phyloP scores from a whole-genome alignment of 345 rosid genomes.

The Dimocarpus longan region DNA sequence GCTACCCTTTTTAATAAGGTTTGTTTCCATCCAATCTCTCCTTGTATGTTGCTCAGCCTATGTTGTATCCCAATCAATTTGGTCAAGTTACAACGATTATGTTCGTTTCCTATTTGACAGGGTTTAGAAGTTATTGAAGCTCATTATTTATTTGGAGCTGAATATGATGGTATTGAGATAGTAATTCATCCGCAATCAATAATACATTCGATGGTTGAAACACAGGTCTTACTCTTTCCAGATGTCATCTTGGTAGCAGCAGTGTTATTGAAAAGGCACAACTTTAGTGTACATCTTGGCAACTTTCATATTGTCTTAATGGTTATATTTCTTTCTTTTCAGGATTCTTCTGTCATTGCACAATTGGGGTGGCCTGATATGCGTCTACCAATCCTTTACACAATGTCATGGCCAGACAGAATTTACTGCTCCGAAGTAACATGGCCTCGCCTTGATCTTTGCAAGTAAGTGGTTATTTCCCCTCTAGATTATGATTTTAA shows the following conservation, averaged over 20 bases:
- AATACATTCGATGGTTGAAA: conserved; percentile 93
- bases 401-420: conserved; percentile 98
- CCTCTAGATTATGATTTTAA: conserved; percentile 12
- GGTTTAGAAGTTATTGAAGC: conserved; percentile 99
- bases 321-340: conserved; percentile 22
- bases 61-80: conserved; percentile 9
- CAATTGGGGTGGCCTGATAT: conserved; percentile 98
- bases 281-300: not conserved
- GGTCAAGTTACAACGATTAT: not conserved
- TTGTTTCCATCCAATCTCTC: conserved; percentile 10
- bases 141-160: conserved; percentile 92
- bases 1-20: conserved; percentile 99
- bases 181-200: conserved; percentile 93
- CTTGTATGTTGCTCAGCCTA: not conserved
- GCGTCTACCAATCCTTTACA: conserved; percentile 92
- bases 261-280: conserved; percentile 1
- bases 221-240: conserved; percentile 57
- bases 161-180: conserved; percentile 84
- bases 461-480: conserved; percentile 59
- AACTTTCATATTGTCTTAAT: conserved; percentile 1
- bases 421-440: conserved; percentile 90
- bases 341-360: conserved; percentile 96
- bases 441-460: conserved; percentile 97
- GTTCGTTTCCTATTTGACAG: conserved; percentile 38
- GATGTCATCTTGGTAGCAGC: conserved; percentile 7